Percentiles rank a stretch among this genome's conserved stretches.
phyloP scores from a whole-genome alignment of 192 early-diverging fungal species.

The Coemansia sp. region DNA sequence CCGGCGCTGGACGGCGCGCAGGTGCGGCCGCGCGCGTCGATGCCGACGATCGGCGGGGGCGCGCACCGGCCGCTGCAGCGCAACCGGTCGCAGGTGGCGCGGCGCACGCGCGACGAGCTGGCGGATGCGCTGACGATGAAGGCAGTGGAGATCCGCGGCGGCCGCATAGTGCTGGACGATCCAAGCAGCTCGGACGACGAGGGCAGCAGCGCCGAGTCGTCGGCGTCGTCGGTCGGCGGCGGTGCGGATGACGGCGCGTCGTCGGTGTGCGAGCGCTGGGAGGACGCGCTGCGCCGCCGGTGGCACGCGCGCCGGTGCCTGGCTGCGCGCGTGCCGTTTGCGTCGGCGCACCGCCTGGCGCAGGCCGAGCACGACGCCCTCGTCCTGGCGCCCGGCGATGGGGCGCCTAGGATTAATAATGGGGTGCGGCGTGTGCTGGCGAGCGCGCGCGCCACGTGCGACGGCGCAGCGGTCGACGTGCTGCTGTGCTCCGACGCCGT shows the following conservation, averaged over 20 bases:
- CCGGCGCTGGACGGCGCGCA: constrained; percentile 6
- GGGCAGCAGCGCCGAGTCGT: constrained; percentile 24
- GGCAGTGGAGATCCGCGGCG: constrained; percentile 54
- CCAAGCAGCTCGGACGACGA: constrained; percentile 38
- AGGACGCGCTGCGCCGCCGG: constrained; percentile 40
- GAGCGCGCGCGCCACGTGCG: background rate
- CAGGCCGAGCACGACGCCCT: constrained; percentile 46
- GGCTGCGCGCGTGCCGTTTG: constrained; percentile 40
- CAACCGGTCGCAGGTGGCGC: constrained; percentile 32
- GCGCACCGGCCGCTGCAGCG: constrained; percentile 31
- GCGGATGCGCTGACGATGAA: constrained; percentile 54
- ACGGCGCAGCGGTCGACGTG: constrained; percentile 10
- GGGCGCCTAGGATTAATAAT: too few species aligned
- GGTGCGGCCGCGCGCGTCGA: constrained; percentile 52
- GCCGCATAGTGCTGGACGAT: constrained; percentile 50
- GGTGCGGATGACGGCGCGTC: too few species aligned
- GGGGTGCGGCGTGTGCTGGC: constrained; percentile 35
- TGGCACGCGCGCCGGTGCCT: constrained; percentile 50
- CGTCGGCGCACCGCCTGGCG: constrained; percentile 39
- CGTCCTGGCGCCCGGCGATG: too few species aligned
- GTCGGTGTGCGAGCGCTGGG: too few species aligned
- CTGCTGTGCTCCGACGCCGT: constrained; percentile 47
- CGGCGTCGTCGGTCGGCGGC: too few species aligned
- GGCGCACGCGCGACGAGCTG: constrained; percentile 32
- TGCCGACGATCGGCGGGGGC: constrained; percentile 45